Percentiles rank a stretch among this genome's conserved stretches.
These are phyloP conservation scores for Chlorociboria aeruginascens DNA, from an alignment of 495 filamentous ascomycete species.

Conservation along the genomic window DNA sequence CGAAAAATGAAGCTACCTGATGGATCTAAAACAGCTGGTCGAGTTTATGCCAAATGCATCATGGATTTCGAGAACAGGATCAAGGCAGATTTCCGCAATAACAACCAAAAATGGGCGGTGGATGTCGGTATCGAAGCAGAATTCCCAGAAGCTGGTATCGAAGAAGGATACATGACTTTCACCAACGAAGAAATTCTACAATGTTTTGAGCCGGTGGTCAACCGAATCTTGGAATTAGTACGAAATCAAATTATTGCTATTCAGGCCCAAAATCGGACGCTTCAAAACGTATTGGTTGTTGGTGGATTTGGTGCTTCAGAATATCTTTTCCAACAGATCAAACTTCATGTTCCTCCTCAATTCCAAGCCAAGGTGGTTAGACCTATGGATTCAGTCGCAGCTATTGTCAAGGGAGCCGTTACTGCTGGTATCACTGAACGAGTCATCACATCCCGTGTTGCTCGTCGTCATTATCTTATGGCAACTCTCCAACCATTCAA, in stretches of 20 bases:
- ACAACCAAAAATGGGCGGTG: constrained; percentile 67
- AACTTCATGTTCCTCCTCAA: constrained; percentile 69
- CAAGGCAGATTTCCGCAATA: constrained; percentile 73
- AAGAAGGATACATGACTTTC: constrained; percentile 74
- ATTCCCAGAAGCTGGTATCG: constrained; percentile 64
- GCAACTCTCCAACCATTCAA: constrained; percentile 98
- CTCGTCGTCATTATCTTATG: constrained; percentile 98
- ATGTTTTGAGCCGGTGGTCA: constrained; percentile 64
- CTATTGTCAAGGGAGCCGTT: constrained; percentile 67
- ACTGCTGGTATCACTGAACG: constrained; percentile 92
- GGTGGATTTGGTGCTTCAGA: constrained; percentile 66
- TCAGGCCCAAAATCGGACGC: constrained; percentile 57
- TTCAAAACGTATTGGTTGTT: constrained; percentile 65
- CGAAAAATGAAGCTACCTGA: constrained; percentile 69
- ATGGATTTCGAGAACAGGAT: constrained; percentile 74
- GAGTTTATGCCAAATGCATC: constrained; percentile 69
- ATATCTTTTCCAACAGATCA: constrained; percentile 73
- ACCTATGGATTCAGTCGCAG: constrained; percentile 67
- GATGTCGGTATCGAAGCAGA: constrained; percentile 69
- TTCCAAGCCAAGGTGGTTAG: constrained; percentile 69
- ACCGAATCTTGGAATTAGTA: constrained; percentile 61
- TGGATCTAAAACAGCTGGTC: constrained; percentile 60
- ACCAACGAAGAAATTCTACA: constrained; percentile 70
- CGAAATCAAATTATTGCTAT: constrained; percentile 70
- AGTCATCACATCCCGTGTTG: constrained; percentile 91